Conservation (phyloP, 2,329 filamentous ascomycete species). For the Tympanopsis confertula region DNA sequence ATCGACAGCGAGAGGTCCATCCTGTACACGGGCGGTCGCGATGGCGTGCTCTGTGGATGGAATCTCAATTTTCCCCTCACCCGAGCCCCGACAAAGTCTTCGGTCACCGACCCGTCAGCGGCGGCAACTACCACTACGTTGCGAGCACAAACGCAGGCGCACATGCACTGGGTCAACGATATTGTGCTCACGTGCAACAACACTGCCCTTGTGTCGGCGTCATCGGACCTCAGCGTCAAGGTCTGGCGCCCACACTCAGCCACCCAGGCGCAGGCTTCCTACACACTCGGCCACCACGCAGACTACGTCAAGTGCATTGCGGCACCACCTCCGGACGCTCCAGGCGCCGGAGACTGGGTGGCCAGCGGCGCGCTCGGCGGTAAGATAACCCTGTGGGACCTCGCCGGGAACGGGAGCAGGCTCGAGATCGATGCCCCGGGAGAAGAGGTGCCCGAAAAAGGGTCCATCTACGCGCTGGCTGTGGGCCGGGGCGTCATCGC, state of each 20-base stretch:
- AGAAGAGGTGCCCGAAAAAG: conserved; percentile 77
- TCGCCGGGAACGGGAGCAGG: conserved; percentile 74
- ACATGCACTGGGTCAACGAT: conserved; percentile 72
- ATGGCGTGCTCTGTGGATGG: background rate
- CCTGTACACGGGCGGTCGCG: background rate
- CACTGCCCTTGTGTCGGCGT: conserved; percentile 57
- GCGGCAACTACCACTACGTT: conserved; percentile 10
- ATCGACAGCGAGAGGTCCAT: background rate
- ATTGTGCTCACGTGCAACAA: conserved; percentile 56
- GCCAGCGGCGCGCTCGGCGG: conserved; percentile 88
- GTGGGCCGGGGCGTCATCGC: conserved; percentile 73
- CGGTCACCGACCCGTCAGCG: conserved; percentile 17
- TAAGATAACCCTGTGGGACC: conserved; percentile 86
- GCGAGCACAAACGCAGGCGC: conserved; percentile 48
- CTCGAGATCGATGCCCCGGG: conserved; percentile 76
- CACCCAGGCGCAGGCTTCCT: conserved; percentile 50
- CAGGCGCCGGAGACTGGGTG: conserved; percentile 61
- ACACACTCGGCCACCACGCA: conserved; percentile 79
- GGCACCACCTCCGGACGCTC: conserved; percentile 47
- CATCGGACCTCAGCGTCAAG: conserved; percentile 64
- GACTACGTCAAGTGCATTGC: conserved; percentile 96
- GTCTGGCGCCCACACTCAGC: conserved; percentile 66
- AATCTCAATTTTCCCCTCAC: background rate
- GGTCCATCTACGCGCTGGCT: conserved; percentile 83
- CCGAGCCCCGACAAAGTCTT: too few relatives aligned